Evolutionary conservation across 345 rosid species (phyloP), one percentile per base, ranked within the genome.

Genomic region (Brassica carinata): DNA sequence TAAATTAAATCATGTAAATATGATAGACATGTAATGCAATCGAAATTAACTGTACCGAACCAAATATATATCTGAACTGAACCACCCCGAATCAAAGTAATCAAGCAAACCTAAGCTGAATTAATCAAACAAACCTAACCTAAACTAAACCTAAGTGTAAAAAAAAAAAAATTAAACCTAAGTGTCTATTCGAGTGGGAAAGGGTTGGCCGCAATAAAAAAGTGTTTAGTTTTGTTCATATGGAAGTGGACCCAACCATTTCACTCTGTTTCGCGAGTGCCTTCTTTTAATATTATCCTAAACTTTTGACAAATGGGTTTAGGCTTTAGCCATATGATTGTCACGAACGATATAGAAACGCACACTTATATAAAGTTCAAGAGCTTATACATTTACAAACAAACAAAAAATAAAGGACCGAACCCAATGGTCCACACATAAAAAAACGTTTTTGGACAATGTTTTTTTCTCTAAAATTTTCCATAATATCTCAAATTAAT

Each of bases 181-280:
- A 34, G 48, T 62, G 5, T 2, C 27, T 9, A 61, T 69, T 77
- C 31, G 5, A 69, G 18, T 77, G 75, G 6, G 75, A 71, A 51
- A 63, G 70, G 75, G 77, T 33, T 65, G 10, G 81, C 72, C 77
- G 67, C 76, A 72, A 67, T 14, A 23, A 65, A 33, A 65, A 71
- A 36, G 38, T 33, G 19, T 34, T 77, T 69, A 31, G 80, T 70
- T 51, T 51, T 69, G 65, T 71, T 71, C 55, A 30, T 19, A 5
- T 31, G 34, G 63, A 63, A 63, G 55, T 78, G 77, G 81, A 78
- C 77, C 81, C 72, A 78, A 78, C 81, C 72, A 78, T 71, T 71
- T 72, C 67, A 78, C 65, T 63, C 51, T 63, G 76, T 64, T 70
- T 34, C 33, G 23, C 15, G 33, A 72, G 72, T 72, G 81, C 31